Evolutionary conservation across 768 basidiomycete genomes (phyloP).

Genomic region (Exidia glandulosa): DNA sequence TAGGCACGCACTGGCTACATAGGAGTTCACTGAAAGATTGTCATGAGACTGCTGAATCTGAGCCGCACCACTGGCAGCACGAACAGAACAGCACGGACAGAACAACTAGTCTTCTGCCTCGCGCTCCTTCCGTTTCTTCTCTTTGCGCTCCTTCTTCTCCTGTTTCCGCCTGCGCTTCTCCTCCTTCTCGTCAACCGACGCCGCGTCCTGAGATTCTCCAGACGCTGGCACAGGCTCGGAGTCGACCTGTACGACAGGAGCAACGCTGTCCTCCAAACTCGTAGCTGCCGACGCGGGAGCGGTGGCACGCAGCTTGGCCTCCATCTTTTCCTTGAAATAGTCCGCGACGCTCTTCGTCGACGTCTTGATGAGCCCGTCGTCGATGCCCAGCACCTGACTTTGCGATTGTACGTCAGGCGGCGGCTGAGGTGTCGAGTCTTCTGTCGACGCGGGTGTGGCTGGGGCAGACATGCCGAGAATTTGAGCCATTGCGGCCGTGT

Average conservation of each 20-base stretch:
- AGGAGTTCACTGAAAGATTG: too few species aligned
- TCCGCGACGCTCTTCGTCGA: conserved; percentile 61
- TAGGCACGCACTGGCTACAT: too few species aligned
- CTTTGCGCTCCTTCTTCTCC: conserved; percentile 13
- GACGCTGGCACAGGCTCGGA: conserved; percentile 5
- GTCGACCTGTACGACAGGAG: conserved; percentile 5
- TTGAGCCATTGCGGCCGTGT: conserved; percentile 73
- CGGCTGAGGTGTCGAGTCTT: conserved; percentile 7
- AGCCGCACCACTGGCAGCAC: too few species aligned
- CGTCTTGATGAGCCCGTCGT: conserved; percentile 3
- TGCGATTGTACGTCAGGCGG: neutral
- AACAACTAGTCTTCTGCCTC: neutral
- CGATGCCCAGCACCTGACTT: neutral
- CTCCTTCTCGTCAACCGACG: conserved; percentile 12
- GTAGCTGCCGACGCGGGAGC: neutral
- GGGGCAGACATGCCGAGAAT: conserved; percentile 59
- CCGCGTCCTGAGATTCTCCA: conserved; percentile 11
- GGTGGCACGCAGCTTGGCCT: conserved; percentile 30
- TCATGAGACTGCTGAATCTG: too few species aligned
- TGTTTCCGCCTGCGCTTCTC: conserved; percentile 5
- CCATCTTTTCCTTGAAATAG: conserved; percentile 80
- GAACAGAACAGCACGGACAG: too few species aligned
- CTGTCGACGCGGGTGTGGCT: conserved; percentile 9
- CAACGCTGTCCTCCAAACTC: conserved; percentile 1
- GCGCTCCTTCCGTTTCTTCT: conserved; percentile 22